Base-by-base conservation (phyloP, 2,329 filamentous ascomycete genomes). In the Purpureocillium lavendulum region DNA sequence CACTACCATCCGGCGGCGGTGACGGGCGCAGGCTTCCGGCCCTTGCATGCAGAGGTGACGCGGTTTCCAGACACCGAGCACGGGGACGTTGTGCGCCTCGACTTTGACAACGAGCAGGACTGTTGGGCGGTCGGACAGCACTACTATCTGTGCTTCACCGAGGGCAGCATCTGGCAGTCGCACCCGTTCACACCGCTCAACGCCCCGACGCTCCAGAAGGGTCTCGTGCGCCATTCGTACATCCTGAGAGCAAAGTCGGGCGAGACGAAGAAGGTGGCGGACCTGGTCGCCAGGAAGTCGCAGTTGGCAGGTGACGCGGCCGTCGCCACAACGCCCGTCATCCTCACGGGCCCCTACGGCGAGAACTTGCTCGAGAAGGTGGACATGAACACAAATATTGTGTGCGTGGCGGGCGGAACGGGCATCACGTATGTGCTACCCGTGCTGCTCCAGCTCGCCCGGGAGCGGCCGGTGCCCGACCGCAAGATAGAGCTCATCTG, bases 101-200 rank as follows among this genome's bases (percentile, higher is more conserved):
- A 87, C 39, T 77, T 86, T 43, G 60, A 72, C 1, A 77, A 83
- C 45, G 56, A 67, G 2, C 77, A 82, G 38, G 67, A 70, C 21
- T 56, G 71, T 0, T 87, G 82, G 81, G 61, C 66, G 11, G 63
- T 82, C 11, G 82, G 83, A 9, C 77, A 86, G 57, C 83, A 87
- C 52, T 86, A 83, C 56, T 86, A 77, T 50, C 64, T 86, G 13
- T 82, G 73, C 55, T 86, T 87, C 49, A 66, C 77, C 0, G 71
- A 80, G 44, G 64, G 76, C 26, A 80, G 71, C 49, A 70, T 86
- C 49, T 85, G 80, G 79, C 81, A 87, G 57, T 78, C 77, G 0
- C 82, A 87, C 50, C 82, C 82, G 0, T 83, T 86, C 52, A 85
- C 80, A 0, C 76, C 79, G 0, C 62, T 79, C 8, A 78, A 71